Evolutionary conservation across 2,329 filamentous ascomycete genomes (phyloP), one percentile per base, ranked within the genome.

Genomic region (Ophiostoma australiae): DNA sequence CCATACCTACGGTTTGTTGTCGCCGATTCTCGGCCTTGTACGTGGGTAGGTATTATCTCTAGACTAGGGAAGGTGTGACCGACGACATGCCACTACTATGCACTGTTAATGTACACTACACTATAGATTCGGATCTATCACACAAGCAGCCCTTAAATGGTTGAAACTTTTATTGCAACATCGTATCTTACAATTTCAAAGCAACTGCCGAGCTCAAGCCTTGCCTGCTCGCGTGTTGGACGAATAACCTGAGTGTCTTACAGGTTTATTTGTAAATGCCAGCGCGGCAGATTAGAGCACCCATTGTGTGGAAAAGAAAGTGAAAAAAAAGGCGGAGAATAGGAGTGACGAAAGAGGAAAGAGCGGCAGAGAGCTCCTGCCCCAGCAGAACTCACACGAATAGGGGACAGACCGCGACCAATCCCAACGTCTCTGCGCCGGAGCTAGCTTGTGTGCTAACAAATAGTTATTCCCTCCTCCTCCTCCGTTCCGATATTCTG

Each of bases 21-120:
- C 66, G 70, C 70, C 70, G 70, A 71, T 52, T 33, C 66, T 68
- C 70, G 70, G 70, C 55, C 37, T 44, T 63, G 27, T 39, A 10
- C 35, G 55, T 63, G 58, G 58, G 58, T 48, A 48, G 44, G 44
- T n/a, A 20, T n/a, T 48, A 48, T 8, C 17, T 48, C 44, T 48
- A 7, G 10, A 20, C 17, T 23, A 58, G 52, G 52, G 52, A 31
- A 58, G 23, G 52, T 27, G 52, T n/a, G 52, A 58, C 52, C 23
- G 11, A 58, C n/a, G 15, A 58, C 44, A 48, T 20, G 44, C 44
- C 17, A 48, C 44, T 48, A 20, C 11, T 48, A 5, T 31, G 11
- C n/a, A n/a, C n/a, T 58, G n/a, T 58, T 41, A 41, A 7, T 15
- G 5, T 41, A 41, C 39, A 41, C 10, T 15, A 58, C 10, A 13